Conservation (phyloP, 768 basidiomycete species). For the Tubosaeta brunneosetosa region DNA sequence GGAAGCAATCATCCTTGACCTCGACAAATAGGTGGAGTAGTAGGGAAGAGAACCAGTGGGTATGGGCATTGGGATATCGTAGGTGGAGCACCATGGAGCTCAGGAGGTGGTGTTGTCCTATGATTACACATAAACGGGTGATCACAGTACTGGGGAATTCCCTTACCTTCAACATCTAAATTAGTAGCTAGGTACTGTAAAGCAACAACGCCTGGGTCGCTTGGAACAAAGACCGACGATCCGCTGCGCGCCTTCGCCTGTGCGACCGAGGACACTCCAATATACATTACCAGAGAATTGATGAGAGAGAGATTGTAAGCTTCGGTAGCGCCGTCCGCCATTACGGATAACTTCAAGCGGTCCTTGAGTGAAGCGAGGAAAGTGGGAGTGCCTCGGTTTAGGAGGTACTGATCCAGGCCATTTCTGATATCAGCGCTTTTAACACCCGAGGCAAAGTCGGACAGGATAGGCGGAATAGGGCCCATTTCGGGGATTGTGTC, state of each 20-base stretch:
- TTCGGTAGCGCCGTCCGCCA: conserved; percentile 46
- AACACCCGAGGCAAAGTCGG: conserved; percentile 83
- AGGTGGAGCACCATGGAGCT: conserved; percentile 92
- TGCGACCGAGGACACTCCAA: conserved; percentile 89
- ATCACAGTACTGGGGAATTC: conserved; percentile 15
- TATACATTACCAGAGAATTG: conserved; percentile 93
- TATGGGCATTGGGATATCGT: conserved; percentile 97
- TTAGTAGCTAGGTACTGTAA: conserved; percentile 79
- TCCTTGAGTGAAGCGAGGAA: conserved; percentile 79
- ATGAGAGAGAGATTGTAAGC: conserved; percentile 85
- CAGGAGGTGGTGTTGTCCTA: conserved; percentile 93
- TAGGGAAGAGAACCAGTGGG: conserved; percentile 94
- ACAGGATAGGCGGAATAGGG: conserved; percentile 83
- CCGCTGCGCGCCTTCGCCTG: conserved; percentile 85
- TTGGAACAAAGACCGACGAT: conserved; percentile 72
- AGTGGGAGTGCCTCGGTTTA: conserved; percentile 66
- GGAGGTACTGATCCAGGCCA: conserved; percentile 81
- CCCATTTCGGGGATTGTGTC: conserved; percentile 87
- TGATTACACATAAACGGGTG: neutral
- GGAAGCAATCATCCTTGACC: conserved; percentile 69
- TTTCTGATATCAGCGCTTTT: conserved; percentile 74
- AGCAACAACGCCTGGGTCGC: conserved; percentile 80
- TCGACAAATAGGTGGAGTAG: conserved; percentile 84
- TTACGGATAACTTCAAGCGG: conserved; percentile 52
- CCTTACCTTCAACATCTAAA: conserved; percentile 86